Conservation (phyloP, 2,329 filamentous ascomycete genomes). For the Diaporthe ampelina region DNA sequence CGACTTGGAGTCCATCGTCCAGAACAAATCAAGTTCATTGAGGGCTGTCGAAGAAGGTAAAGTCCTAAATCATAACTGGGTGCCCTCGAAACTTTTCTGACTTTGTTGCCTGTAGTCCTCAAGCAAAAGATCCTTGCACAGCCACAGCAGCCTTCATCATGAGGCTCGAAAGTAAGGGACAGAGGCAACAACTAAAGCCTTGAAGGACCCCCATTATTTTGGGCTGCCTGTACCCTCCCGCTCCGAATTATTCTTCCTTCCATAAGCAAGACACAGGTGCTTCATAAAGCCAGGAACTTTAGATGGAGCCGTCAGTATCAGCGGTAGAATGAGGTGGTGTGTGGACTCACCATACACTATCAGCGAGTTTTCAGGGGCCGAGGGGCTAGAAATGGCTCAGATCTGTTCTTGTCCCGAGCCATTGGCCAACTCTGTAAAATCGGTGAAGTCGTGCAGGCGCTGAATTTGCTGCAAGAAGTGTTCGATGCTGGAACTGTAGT, state of each 20-base stretch:
- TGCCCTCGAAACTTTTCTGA: slow-evolving; percentile 9
- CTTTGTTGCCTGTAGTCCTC: slow-evolving; percentile 50
- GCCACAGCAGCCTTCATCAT: slow-evolving; percentile 41
- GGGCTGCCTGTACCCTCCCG: no score
- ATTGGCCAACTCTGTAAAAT: slow-evolving; percentile 21
- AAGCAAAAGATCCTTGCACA: slow-evolving; percentile 54
- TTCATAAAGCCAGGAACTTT: not conserved
- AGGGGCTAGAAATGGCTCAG: not conserved
- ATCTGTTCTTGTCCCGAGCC: not conserved
- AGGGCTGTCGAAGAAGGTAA: slow-evolving; percentile 89
- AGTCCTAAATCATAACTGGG: not conserved
- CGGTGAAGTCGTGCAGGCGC: slow-evolving; percentile 31
- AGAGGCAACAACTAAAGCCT: not conserved
- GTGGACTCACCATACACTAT: not conserved
- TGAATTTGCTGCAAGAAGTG: slow-evolving; percentile 33
- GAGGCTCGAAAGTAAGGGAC: not conserved
- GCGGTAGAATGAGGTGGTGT: not conserved
- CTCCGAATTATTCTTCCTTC: no score
- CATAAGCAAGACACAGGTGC: not conserved
- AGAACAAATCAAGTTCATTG: slow-evolving; percentile 85
- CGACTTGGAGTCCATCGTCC: slow-evolving; percentile 69
- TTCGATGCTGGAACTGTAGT: not conserved
- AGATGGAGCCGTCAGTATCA: not conserved
- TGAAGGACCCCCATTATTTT: not conserved
- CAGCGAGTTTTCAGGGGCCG: not conserved